phyloP scores from a whole-genome alignment of 2,329 filamentous ascomycete genomes.

The Monilinia polystroma region DNA sequence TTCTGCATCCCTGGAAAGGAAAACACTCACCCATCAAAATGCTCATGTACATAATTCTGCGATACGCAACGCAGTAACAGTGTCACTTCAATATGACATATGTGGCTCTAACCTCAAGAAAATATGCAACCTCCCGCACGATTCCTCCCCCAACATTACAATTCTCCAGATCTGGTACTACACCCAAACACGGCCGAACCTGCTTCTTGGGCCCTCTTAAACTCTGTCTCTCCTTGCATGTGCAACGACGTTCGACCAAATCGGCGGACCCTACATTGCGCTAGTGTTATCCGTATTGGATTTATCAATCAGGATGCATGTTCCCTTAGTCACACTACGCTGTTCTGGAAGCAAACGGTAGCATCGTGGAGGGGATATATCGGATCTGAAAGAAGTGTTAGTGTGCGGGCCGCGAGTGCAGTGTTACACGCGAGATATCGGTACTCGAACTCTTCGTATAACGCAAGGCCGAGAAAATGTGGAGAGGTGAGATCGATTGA shows the following conservation, averaged over 20 bases:
- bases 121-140: conserved; percentile 18
- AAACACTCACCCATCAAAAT: not conserved
- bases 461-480: not conserved
- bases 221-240: conserved; percentile 18
- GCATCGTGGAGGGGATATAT: conserved; percentile 11
- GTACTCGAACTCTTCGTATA: conserved; percentile 6
- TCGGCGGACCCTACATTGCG: conserved; percentile 18
- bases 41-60: conserved; percentile 7
- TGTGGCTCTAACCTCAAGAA: conserved; percentile 11
- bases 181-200: conserved; percentile 12
- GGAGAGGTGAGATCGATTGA: conserved; percentile 12
- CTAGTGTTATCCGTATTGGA: conserved; percentile 16
- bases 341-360: conserved; percentile 8
- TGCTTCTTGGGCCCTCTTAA: conserved; percentile 1
- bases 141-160: conserved; percentile 20
- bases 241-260: conserved; percentile 18
- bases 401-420: conserved; percentile 14
- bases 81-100: conserved; percentile 20
- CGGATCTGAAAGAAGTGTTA: conserved; percentile 15
- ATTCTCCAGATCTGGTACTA: conserved; percentile 15
- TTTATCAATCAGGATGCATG: conserved; percentile 16
- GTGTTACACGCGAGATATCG: conserved; percentile 16
- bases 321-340: conserved; percentile 9
- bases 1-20: not conserved
- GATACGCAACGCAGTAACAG: not conserved